These are phyloP conservation scores for Aureobasidium zeae DNA, from an alignment of 2,329 filamentous ascomycete species.

Conservation along the genomic window DNA sequence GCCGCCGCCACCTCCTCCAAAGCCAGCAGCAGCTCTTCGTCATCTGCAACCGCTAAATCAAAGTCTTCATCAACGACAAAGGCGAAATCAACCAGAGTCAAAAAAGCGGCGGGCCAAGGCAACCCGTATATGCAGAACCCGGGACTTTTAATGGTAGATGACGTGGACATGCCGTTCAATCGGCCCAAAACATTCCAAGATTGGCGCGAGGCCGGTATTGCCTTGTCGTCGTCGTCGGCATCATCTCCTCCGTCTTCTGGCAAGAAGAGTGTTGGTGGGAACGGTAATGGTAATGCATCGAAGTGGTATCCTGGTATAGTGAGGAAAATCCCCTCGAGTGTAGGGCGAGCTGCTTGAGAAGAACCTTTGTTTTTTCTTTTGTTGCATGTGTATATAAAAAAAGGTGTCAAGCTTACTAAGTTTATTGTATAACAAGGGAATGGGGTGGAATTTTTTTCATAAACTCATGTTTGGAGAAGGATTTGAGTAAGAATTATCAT, in stretches of 20 bases:
- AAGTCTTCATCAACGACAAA: background rate
- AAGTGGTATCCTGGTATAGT: constrained; percentile 1
- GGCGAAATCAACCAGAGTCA: background rate
- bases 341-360: background rate
- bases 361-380: background rate
- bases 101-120: background rate
- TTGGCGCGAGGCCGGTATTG: background rate
- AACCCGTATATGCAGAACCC: constrained; percentile 15
- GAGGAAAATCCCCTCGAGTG: constrained; percentile 8
- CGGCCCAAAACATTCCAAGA: background rate
- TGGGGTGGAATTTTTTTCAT: no score
- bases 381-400: background rate
- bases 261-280: background rate
- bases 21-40: background rate
- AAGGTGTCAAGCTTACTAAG: no score
- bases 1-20: background rate
- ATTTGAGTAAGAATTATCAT: no score
- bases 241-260: background rate
- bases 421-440: no score
- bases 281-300: background rate
- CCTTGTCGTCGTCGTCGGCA: no score
- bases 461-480: no score
- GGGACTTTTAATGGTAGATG: constrained; percentile 6
- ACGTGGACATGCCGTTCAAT: constrained; percentile 6
- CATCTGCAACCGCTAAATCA: background rate